A percentile compares a stretch with the other conserved stretches of the same genome.
These are phyloP conservation scores for Stereocaulon alpinum DNA, from an alignment of 495 filamentous ascomycete genomes.

Conservation along the genomic window DNA sequence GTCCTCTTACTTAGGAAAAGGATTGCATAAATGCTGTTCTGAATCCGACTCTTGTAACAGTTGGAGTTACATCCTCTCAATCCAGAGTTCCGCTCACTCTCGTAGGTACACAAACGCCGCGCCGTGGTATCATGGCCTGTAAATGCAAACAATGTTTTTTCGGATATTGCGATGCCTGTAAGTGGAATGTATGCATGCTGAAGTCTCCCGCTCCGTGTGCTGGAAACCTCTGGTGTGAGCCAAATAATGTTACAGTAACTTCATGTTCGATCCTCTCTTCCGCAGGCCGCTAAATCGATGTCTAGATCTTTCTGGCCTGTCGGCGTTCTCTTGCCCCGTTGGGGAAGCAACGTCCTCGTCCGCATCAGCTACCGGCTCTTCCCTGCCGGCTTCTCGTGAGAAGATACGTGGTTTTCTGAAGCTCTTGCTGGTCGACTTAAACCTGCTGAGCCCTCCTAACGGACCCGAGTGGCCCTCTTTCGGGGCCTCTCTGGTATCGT, in stretches of 20 bases:
- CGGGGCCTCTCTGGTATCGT: conserved; percentile 28
- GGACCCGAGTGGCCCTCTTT: conserved; percentile 22
- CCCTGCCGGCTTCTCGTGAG: conserved; percentile 22
- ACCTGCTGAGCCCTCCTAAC: conserved; percentile 37
- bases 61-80: not conserved
- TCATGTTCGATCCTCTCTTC: conserved; percentile 35
- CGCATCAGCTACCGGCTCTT: conserved; percentile 18
- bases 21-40: too few relatives aligned
- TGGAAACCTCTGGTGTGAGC: not conserved
- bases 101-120: conserved; percentile 1
- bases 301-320: conserved; percentile 29
- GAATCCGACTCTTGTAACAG: conserved; percentile 1
- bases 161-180: not conserved
- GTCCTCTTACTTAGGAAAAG: not conserved
- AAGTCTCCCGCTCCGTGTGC: not conserved
- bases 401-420: conserved; percentile 38
- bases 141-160: conserved; percentile 2
- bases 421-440: conserved; percentile 51
- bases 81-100: not conserved
- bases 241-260: conserved; percentile 22
- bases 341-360: conserved; percentile 20
- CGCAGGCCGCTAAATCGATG: conserved; percentile 31
- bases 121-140: conserved; percentile 6
- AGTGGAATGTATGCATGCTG: not conserved
- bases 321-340: conserved; percentile 21